phyloP scores from a whole-genome alignment of 768 basidiomycete genomes.

The Cubamyces sp. region DNA sequence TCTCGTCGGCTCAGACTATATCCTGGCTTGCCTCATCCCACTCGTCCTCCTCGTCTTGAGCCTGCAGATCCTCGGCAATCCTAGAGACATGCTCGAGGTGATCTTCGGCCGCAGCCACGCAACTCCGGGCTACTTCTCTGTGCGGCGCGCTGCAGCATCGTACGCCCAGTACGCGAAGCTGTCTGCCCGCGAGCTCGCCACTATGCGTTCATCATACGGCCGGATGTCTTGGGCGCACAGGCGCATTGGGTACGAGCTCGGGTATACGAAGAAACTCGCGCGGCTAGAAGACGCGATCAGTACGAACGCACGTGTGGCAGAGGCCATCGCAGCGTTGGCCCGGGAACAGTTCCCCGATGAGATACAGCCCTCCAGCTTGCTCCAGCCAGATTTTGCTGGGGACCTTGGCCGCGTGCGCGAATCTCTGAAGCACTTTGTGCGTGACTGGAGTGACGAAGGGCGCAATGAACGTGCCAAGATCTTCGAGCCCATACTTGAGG shows the following conservation, averaged over 20 bases:
- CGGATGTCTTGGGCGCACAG: conserved; percentile 50
- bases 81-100: conserved; percentile 22
- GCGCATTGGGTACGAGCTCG: conserved; percentile 52
- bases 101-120: conserved; percentile 18
- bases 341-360: conserved; percentile 33
- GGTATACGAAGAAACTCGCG: conserved; percentile 58
- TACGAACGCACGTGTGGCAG: conserved; percentile 42
- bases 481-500: conserved; percentile 58
- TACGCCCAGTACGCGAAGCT: conserved; percentile 49
- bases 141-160: conserved; percentile 46
- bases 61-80: conserved; percentile 18
- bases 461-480: conserved; percentile 54
- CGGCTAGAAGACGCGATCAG: conserved; percentile 38
- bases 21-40: conserved; percentile 28
- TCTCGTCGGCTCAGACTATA: conserved; percentile 26
- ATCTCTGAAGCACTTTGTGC: conserved; percentile 67
- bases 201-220: conserved; percentile 48
- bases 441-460: conserved; percentile 72
- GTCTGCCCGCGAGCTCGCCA: conserved; percentile 44
- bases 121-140: conserved; percentile 45
- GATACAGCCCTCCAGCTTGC: background rate
- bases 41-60: conserved; percentile 27
- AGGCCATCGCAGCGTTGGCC: conserved; percentile 46
- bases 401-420: conserved; percentile 59
- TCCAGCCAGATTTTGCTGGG: conserved; percentile 24